Conservation (phyloP, 208 protist genomes). For the Leishmania aethiopica region DNA sequence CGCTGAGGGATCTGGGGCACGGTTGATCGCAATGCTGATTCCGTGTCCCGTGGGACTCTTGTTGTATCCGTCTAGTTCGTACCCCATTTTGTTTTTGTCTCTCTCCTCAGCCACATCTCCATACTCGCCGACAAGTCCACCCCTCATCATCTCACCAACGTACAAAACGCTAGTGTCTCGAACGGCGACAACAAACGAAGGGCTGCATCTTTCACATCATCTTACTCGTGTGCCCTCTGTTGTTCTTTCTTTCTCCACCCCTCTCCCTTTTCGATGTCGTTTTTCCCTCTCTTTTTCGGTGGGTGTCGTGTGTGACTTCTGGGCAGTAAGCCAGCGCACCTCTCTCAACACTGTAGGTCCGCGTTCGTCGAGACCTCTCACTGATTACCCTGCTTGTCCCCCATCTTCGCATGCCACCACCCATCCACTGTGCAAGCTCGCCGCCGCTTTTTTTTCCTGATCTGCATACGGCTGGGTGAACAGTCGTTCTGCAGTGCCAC, state of each 20-base stretch:
- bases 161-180: background rate
- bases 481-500: background rate
- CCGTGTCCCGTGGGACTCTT: background rate
- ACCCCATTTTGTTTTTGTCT: background rate
- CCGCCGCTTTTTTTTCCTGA: no score
- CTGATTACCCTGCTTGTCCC: background rate
- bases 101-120: background rate
- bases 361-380: background rate
- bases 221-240: background rate
- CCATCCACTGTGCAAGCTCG: background rate
- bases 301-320: background rate
- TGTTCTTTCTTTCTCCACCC: background rate
- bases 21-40: background rate
- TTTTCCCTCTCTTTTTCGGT: background rate
- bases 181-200: background rate
- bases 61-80: background rate
- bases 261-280: background rate
- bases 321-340: background rate
- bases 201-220: background rate
- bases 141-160: background rate
- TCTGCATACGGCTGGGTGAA: background rate
- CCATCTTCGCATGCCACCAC: background rate
- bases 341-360: no score
- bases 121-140: background rate
- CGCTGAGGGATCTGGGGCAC: slow-evolving; percentile 1